phyloP scores from a whole-genome alignment of 148 eudicot species.

The Hydrangea macrophylla region DNA sequence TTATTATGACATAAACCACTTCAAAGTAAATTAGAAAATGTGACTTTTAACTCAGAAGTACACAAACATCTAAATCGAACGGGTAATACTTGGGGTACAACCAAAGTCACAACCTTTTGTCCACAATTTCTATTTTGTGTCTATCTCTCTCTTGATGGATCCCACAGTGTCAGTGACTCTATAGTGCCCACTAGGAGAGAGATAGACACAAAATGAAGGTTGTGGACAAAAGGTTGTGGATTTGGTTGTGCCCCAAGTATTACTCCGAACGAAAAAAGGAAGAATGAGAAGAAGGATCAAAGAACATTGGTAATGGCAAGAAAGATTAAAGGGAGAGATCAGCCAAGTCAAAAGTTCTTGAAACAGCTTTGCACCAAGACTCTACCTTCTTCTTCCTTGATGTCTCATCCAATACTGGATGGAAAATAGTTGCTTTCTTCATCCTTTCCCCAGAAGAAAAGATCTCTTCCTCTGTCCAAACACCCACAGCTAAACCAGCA shows the following conservation, averaged over 20 bases:
- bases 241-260: too few relatives aligned
- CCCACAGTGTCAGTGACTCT: too few relatives aligned
- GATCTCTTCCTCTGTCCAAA: constrained; percentile 77
- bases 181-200: too few relatives aligned
- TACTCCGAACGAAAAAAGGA: too few relatives aligned
- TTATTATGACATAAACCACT: not conserved
- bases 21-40: too few relatives aligned
- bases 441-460: constrained; percentile 64
- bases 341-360: constrained; percentile 80
- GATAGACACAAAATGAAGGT: too few relatives aligned
- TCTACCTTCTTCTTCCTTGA: constrained; percentile 76
- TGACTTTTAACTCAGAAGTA: not conserved
- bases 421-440: constrained; percentile 55
- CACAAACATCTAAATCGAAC: not conserved
- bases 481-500: constrained; percentile 90
- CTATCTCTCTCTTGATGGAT: too few relatives aligned
- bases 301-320: not conserved
- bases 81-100: too few relatives aligned
- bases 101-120: too few relatives aligned
- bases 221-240: too few relatives aligned
- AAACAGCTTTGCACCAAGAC: constrained; percentile 95
- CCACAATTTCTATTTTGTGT: too few relatives aligned
- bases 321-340: constrained; percentile 67
- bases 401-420: constrained; percentile 46
- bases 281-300: not conserved